phyloP scores from a whole-genome alignment of 75 land plant species.

The Cupressus sempervirens region DNA sequence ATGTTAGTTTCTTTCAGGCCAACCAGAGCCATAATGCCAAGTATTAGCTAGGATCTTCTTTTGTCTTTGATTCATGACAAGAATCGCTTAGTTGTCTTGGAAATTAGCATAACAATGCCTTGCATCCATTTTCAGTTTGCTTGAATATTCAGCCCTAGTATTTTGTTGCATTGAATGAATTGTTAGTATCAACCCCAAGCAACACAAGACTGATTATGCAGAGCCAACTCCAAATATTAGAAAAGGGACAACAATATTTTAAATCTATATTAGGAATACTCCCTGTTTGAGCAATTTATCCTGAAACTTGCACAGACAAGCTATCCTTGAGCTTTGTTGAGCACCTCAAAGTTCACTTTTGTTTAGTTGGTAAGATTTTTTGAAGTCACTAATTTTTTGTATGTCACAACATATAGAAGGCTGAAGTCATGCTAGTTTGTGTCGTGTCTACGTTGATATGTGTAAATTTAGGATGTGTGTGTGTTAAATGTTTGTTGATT shows the following conservation, averaged over 20 bases:
- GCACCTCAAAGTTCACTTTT: background rate
- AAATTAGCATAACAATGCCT: background rate
- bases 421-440: background rate
- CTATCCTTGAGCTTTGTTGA: background rate
- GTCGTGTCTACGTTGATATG: background rate
- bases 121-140: background rate
- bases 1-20: constrained; percentile 4
- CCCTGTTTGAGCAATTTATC: background rate
- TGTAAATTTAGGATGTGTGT: background rate
- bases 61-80: background rate
- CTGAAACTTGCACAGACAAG: background rate
- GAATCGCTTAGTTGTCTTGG: background rate
- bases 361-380: background rate
- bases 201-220: background rate
- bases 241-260: too few species aligned
- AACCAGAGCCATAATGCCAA: background rate
- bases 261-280: too few species aligned
- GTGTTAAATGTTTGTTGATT: too few species aligned
- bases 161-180: background rate
- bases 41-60: background rate
- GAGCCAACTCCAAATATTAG: background rate
- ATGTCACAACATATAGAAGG: background rate
- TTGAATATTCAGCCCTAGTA: background rate
- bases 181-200: background rate
- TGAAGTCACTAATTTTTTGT: background rate